phyloP scores from a whole-genome alignment of 2,329 filamentous ascomycete species.

The Alternaria sp. region DNA sequence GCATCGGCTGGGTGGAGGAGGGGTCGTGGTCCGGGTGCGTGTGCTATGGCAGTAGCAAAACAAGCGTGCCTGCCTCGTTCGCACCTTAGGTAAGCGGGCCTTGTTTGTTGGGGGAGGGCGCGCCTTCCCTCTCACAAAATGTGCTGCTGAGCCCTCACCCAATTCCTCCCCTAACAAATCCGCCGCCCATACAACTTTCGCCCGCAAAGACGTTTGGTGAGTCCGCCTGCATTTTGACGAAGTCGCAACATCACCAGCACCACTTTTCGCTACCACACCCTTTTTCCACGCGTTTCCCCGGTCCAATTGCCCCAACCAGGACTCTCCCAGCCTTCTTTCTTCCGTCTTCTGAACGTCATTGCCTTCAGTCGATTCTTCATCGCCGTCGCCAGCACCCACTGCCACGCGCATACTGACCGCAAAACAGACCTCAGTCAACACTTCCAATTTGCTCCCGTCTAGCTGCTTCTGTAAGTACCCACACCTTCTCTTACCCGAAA shows the following conservation, averaged over 20 bases:
- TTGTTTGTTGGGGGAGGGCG: conserved; percentile 9
- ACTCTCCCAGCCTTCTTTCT: conserved; percentile 35
- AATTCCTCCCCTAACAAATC: conserved; percentile 14
- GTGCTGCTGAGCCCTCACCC: conserved; percentile 12
- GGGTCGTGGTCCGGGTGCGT: conserved; percentile 18
- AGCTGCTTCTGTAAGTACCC: conserved; percentile 37
- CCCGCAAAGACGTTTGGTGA: conserved; percentile 40
- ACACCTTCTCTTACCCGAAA: conserved; percentile 27
- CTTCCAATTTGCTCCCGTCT: conserved; percentile 21
- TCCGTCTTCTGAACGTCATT: conserved; percentile 34
- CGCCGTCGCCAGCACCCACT: conserved; percentile 29
- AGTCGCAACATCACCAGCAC: conserved; percentile 25
- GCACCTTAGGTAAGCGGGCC: conserved; percentile 11
- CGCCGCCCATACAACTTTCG: conserved; percentile 32
- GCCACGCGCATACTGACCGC: conserved; percentile 39
- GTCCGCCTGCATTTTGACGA: conserved; percentile 34
- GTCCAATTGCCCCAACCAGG: conserved; percentile 34
- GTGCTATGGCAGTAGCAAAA: conserved; percentile 19
- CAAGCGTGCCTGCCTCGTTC: conserved; percentile 17
- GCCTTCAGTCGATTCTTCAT: conserved; percentile 41
- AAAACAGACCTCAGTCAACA: conserved; percentile 37
- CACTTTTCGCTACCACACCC: conserved; percentile 34
- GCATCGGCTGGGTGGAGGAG: conserved; percentile 16
- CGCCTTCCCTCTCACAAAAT: conserved; percentile 10
- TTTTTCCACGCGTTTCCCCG: conserved; percentile 44